These are phyloP conservation scores for Fusarium newnesense DNA, from an alignment of 2,329 filamentous ascomycete genomes.

Conservation along the genomic window DNA sequence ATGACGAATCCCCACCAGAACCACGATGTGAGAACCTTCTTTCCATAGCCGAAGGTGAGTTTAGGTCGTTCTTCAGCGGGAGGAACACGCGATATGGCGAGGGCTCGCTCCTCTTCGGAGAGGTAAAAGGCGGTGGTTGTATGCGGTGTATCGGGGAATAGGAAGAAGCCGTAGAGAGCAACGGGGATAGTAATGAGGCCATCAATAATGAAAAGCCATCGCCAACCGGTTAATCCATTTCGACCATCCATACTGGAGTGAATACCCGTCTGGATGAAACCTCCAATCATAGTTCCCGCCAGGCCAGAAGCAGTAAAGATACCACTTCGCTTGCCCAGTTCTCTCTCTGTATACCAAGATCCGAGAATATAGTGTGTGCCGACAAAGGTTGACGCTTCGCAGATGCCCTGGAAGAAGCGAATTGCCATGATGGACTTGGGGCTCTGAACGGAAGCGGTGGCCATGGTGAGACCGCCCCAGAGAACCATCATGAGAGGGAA, in stretches of 20 bases:
- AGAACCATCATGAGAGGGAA: conserved; percentile 71
- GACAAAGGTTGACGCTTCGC: conserved; percentile 53
- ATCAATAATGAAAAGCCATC: conserved; percentile 78
- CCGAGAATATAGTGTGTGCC: conserved; percentile 57
- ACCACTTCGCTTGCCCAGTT: conserved; percentile 71
- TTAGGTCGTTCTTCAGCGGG: conserved; percentile 53
- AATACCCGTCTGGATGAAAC: conserved; percentile 72
- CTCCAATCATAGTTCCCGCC: conserved; percentile 62
- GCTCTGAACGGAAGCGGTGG: conserved; percentile 53
- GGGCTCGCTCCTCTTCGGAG: conserved; percentile 56
- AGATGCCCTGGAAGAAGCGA: conserved; percentile 53
- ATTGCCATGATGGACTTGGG: conserved; percentile 52
- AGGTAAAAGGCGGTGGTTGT: conserved; percentile 58
- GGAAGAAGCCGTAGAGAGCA: conserved; percentile 48
- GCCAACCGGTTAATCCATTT: conserved; percentile 70
- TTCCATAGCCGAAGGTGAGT: conserved; percentile 61
- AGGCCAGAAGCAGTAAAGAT: conserved; percentile 71
- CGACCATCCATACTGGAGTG: conserved; percentile 56
- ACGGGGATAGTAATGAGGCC: conserved; percentile 59
- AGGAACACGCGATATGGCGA: conserved; percentile 57
- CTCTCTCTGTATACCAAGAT: conserved; percentile 68
- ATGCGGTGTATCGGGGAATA: conserved; percentile 56
- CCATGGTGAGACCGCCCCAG: conserved; percentile 73
- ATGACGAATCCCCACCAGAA: conserved; percentile 74
- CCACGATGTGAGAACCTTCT: conserved; percentile 67